Evolutionary conservation across 2,329 filamentous ascomycete species (phyloP).

Genomic region (Dothidotthia symphoricarpi): DNA sequence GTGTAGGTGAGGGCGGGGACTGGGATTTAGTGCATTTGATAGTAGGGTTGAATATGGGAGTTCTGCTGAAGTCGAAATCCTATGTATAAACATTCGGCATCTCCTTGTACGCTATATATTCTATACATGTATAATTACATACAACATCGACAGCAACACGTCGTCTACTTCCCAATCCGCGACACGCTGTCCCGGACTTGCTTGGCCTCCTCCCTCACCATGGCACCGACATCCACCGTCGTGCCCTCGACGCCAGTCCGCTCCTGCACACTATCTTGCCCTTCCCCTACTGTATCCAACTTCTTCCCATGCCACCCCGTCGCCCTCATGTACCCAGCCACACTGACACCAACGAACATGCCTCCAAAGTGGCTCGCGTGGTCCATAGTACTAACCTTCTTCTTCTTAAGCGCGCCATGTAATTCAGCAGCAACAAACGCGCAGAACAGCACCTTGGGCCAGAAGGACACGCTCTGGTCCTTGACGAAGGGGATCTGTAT

Average conservation of each 20-base stretch:
- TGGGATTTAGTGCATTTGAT: conserved; percentile 89
- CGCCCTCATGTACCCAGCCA: conserved; percentile 28
- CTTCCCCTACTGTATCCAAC: neutral
- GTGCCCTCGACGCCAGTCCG: conserved; percentile 13
- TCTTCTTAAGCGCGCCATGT: conserved; percentile 11
- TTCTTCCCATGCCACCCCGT: conserved; percentile 24
- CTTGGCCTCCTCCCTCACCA: conserved; percentile 22
- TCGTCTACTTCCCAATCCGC: conserved; percentile 20
- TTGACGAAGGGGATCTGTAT: conserved; percentile 35
- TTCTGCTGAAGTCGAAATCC: conserved; percentile 37
- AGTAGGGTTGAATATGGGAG: conserved; percentile 81
- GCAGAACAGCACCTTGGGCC: conserved; percentile 30
- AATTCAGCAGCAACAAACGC: conserved; percentile 31
- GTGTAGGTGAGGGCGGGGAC: conserved; percentile 81
- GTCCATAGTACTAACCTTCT: conserved; percentile 20
- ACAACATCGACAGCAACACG: too few relatives aligned
- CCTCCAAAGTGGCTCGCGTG: conserved; percentile 42
- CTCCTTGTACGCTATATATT: neutral
- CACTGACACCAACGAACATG: conserved; percentile 23
- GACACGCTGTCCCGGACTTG: conserved; percentile 40
- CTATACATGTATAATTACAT: conserved; percentile 1
- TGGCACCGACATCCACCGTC: conserved; percentile 26
- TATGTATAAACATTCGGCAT: too few relatives aligned
- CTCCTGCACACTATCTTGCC: conserved; percentile 10
- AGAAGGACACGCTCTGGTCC: conserved; percentile 27